Percentiles rank a stretch among this genome's conserved stretches.
These are phyloP conservation scores for Lipomyces starkeyi DNA, from an alignment of 805 yeast species.

Conservation along the genomic window DNA sequence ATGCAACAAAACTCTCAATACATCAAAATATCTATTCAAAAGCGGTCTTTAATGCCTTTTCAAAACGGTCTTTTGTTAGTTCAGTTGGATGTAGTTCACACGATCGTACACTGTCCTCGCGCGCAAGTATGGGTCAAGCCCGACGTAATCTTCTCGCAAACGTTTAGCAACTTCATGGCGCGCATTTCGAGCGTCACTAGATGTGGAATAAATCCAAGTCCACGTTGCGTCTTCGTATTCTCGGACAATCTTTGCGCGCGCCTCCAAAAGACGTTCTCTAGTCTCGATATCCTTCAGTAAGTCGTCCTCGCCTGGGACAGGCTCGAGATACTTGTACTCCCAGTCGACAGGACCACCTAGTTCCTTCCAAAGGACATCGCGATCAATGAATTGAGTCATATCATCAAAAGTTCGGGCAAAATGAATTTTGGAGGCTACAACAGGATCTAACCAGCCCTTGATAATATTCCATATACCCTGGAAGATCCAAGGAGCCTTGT, in stretches of 20 bases:
- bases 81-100: constrained; percentile 53
- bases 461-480: constrained; percentile 92
- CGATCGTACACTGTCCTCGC: constrained; percentile 81
- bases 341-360: constrained; percentile 75
- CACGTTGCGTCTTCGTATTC: constrained; percentile 68
- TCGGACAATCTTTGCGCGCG: constrained; percentile 61
- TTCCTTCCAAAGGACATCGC: constrained; percentile 65
- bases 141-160: constrained; percentile 67
- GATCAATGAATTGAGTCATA: constrained; percentile 64
- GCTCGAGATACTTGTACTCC: constrained; percentile 65
- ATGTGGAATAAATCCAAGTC: constrained; percentile 69
- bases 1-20: background rate
- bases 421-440: constrained; percentile 86
- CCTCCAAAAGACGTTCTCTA: constrained; percentile 53
- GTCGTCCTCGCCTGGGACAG: constrained; percentile 64
- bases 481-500: constrained; percentile 97
- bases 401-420: constrained; percentile 79
- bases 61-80: background rate
- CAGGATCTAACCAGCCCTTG: constrained; percentile 95
- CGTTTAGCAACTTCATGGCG: constrained; percentile 55
- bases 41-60: background rate
- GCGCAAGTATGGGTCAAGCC: constrained; percentile 81
- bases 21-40: background rate
- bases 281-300: constrained; percentile 53
- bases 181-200: constrained; percentile 55